Conservation (phyloP, 345 rosid genomes). For the Dimocarpus longan region DNA sequence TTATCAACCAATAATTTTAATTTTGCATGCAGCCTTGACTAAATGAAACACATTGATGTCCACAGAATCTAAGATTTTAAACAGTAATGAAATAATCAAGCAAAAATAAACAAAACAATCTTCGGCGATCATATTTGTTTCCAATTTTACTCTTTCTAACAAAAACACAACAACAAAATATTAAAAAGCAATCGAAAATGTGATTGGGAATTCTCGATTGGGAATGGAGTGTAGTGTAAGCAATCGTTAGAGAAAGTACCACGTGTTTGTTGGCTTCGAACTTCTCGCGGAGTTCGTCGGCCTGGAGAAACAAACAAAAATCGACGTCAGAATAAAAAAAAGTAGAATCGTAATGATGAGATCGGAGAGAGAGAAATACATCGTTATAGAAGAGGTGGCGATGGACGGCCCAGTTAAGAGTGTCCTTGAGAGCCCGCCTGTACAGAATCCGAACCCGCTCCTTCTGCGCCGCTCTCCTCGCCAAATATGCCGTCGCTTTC, state of each 20-base stretch:
- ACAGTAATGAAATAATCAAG: background rate
- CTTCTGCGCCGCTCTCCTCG: slow-evolving; percentile 88
- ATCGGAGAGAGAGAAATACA: slow-evolving; percentile 38
- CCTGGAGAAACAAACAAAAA: slow-evolving; percentile 39
- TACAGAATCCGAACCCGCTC: slow-evolving; percentile 92
- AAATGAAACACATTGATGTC: background rate
- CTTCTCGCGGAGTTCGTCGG: slow-evolving; percentile 74
- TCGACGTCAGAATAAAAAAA: background rate
- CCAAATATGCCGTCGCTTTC: slow-evolving; percentile 66
- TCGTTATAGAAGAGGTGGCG: slow-evolving; percentile 91
- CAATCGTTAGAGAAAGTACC: slow-evolving; percentile 47
- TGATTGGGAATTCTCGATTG: background rate
- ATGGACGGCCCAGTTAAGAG: slow-evolving; percentile 97
- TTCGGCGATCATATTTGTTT: background rate
- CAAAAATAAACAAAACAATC: too few species aligned
- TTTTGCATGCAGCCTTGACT: background rate
- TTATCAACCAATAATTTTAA: background rate
- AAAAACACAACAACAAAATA: background rate
- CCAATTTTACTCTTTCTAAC: background rate
- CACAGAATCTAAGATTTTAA: background rate
- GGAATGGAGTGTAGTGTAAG: background rate
- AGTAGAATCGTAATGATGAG: background rate
- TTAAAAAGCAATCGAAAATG: background rate
- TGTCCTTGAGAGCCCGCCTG: slow-evolving; percentile 91
- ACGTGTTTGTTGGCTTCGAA: slow-evolving; percentile 82